Conservation (phyloP, 495 filamentous ascomycete species). For the Clavariopsis aquatica region DNA sequence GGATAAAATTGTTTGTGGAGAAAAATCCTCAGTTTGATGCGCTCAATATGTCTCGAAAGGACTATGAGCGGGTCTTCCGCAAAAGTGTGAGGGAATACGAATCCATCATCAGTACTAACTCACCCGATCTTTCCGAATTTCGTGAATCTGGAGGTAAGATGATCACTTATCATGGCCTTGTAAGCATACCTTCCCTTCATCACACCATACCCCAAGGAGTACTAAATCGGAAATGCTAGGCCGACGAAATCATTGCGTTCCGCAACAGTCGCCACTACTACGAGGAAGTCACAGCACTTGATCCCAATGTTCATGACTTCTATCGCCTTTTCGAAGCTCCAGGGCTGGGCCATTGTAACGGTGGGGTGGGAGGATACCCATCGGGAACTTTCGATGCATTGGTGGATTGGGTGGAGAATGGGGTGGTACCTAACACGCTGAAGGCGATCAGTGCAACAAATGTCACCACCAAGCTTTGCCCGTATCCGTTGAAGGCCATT, state of each 20-base stretch:
- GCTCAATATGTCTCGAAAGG: background rate
- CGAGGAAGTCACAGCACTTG: conserved; percentile 30
- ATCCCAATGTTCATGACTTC: conserved; percentile 32
- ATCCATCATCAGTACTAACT: conserved; percentile 10
- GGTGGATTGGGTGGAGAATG: conserved; percentile 41
- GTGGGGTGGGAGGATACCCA: conserved; percentile 35
- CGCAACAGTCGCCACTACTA: conserved; percentile 37
- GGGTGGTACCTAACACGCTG: conserved; percentile 33
- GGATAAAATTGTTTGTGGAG: background rate
- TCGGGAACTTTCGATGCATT: conserved; percentile 24
- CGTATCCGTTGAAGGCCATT: conserved; percentile 18
- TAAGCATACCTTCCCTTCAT: background rate
- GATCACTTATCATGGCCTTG: conserved; percentile 29
- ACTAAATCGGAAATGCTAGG: background rate
- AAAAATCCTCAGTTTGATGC: background rate
- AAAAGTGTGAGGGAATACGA: conserved; percentile 1
- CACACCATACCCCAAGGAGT: too few relatives aligned
- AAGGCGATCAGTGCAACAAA: conserved; percentile 5
- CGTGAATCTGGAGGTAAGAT: conserved; percentile 14
- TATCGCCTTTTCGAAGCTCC: conserved; percentile 41
- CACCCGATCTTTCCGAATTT: conserved; percentile 19
- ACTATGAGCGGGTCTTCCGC: background rate
- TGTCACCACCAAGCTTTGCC: conserved; percentile 22
- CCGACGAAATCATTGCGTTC: conserved; percentile 37
- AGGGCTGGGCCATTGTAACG: conserved; percentile 36